Evolutionary conservation across 495 filamentous ascomycete species (phyloP).

Genomic region (Arthonia radiata): DNA sequence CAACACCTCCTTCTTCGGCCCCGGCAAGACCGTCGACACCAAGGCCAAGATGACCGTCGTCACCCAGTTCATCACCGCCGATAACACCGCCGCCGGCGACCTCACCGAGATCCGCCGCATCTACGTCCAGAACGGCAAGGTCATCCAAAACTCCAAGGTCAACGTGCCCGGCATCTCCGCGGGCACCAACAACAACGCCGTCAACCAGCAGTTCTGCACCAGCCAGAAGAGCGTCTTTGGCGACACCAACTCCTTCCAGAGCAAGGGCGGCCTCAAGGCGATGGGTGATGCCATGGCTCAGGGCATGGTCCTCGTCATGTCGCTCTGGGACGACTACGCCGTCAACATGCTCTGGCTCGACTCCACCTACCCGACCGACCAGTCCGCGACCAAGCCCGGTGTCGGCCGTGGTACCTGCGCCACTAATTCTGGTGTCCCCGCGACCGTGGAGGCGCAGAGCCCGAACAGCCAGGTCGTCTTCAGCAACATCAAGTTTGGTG

Average conservation of each 20-base stretch:
- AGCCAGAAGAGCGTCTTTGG: slow-evolving; percentile 34
- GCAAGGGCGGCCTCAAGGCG: slow-evolving; percentile 30
- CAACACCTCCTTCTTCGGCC: slow-evolving; percentile 28
- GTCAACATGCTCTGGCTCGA: slow-evolving; percentile 73
- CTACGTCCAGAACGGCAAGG: slow-evolving; percentile 34
- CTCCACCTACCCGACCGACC: slow-evolving; percentile 40
- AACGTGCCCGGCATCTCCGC: slow-evolving; percentile 28
- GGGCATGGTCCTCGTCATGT: slow-evolving; percentile 56
- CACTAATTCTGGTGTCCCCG: slow-evolving; percentile 37
- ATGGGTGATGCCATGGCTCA: slow-evolving; percentile 30
- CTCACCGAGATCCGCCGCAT: slow-evolving; percentile 31
- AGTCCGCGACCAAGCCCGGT: slow-evolving; percentile 30
- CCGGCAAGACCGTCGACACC: slow-evolving; percentile 30
- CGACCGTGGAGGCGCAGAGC: slow-evolving; percentile 27
- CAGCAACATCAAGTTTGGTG: slow-evolving; percentile 47
- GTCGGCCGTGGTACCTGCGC: slow-evolving; percentile 44
- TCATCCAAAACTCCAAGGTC: slow-evolving; percentile 31
- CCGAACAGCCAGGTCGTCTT: slow-evolving; percentile 34
- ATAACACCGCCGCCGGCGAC: slow-evolving; percentile 17
- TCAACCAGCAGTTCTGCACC: slow-evolving; percentile 36
- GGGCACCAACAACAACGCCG: slow-evolving; percentile 25
- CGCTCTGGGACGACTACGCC: slow-evolving; percentile 54
- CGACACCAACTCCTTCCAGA: slow-evolving; percentile 30
- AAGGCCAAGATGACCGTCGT: slow-evolving; percentile 34
- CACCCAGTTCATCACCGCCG: slow-evolving; percentile 36